Conservation (phyloP, 768 basidiomycete genomes). For the Termitomyces bulborhizus region DNA sequence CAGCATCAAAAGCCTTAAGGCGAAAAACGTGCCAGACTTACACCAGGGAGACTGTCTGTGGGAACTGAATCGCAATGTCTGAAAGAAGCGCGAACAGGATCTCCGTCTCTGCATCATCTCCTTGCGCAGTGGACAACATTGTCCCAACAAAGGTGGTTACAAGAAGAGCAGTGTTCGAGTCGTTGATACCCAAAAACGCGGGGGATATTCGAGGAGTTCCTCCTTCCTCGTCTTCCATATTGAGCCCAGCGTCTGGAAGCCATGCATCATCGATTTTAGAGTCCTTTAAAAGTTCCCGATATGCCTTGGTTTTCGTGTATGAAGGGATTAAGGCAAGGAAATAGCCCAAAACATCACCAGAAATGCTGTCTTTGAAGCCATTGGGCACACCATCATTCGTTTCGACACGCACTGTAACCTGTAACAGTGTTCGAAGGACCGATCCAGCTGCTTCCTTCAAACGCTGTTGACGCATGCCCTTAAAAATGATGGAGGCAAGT, state of each 20-base stretch:
- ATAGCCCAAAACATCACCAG: constrained; percentile 63
- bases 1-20: constrained; percentile 7
- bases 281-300: constrained; percentile 57
- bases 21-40: constrained; percentile 33
- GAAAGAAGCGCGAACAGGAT: constrained; percentile 74
- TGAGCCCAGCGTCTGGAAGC: constrained; percentile 33
- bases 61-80: constrained; percentile 60
- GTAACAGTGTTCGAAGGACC: constrained; percentile 56
- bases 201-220: constrained; percentile 49
- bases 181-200: constrained; percentile 54
- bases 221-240: constrained; percentile 31
- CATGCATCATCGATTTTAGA: constrained; percentile 47
- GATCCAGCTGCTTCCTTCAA: constrained; percentile 57
- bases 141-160: constrained; percentile 69
- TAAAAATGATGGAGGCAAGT: constrained; percentile 78
- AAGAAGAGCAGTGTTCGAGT: constrained; percentile 62
- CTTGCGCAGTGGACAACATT: constrained; percentile 69
- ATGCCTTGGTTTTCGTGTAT: constrained; percentile 50
- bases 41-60: constrained; percentile 69
- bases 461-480: constrained; percentile 68
- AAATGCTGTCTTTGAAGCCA: constrained; percentile 38
- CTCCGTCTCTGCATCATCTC: constrained; percentile 77
- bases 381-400: constrained; percentile 25
- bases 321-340: constrained; percentile 74
- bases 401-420: constrained; percentile 47